Evolutionary conservation across 805 yeast genomes (phyloP).

Genomic region (Wickerhamiella sorbophila): DNA sequence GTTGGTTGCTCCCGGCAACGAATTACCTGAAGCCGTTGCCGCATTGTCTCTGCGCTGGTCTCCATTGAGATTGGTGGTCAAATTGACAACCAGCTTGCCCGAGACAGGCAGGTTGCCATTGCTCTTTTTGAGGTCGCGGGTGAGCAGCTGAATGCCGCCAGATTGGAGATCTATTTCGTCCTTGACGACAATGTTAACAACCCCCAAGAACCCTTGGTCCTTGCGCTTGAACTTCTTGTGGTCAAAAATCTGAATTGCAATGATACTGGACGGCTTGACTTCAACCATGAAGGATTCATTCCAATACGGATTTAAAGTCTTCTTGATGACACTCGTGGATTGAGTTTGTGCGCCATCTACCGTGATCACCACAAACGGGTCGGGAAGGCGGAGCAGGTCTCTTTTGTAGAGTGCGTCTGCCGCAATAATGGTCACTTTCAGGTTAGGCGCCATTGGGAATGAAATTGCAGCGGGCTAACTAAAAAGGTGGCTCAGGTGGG

Average conservation of each 20-base stretch:
- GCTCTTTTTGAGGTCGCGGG: constrained; percentile 73
- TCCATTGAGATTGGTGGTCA: constrained; percentile 23
- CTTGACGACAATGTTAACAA: constrained; percentile 77
- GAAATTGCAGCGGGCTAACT: neutral
- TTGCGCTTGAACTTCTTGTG: constrained; percentile 95
- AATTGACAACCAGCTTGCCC: constrained; percentile 65
- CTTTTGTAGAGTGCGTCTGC: constrained; percentile 93
- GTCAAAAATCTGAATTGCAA: constrained; percentile 90
- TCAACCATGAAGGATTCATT: constrained; percentile 76
- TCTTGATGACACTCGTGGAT: constrained; percentile 84
- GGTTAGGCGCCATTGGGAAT: constrained; percentile 9
- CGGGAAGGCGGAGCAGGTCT: constrained; percentile 91
- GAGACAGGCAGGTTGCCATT: constrained; percentile 87
- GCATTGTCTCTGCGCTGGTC: constrained; percentile 8
- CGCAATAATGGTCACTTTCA: constrained; percentile 45
- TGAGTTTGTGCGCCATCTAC: constrained; percentile 97
- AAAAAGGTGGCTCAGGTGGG: neutral
- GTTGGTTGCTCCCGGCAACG: constrained; percentile 14
- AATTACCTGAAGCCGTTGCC: constrained; percentile 7
- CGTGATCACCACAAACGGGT: constrained; percentile 93
- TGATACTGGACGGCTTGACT: constrained; percentile 36
- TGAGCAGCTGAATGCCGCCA: constrained; percentile 57
- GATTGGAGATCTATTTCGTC: constrained; percentile 56
- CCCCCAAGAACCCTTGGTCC: constrained; percentile 97
- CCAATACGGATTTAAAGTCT: constrained; percentile 96